Conservation (phyloP, 192 early-diverging fungal species). For the Backusella circina region DNA sequence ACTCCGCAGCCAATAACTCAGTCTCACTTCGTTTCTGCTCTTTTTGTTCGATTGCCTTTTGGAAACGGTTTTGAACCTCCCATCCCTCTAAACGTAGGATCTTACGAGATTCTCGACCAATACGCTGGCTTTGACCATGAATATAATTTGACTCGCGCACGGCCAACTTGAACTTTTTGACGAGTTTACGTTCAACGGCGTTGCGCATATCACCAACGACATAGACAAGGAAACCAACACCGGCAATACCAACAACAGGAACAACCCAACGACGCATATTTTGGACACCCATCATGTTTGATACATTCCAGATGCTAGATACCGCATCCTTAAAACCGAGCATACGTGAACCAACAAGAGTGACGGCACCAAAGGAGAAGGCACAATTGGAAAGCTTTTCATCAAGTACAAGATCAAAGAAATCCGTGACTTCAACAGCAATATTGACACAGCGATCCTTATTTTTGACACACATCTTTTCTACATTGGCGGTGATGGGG, state of each 20-base stretch:
- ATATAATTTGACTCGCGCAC: constrained; percentile 49
- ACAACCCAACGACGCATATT: constrained; percentile 59
- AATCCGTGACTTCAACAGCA: constrained; percentile 32
- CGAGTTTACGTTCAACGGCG: constrained; percentile 68
- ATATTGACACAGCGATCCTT: constrained; percentile 20
- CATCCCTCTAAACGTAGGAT: constrained; percentile 65
- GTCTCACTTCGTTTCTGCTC: constrained; percentile 60
- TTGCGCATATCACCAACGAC: constrained; percentile 67
- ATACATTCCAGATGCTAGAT: constrained; percentile 37
- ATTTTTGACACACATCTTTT: constrained; percentile 16
- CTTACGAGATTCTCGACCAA: constrained; percentile 61
- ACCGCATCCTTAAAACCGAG: constrained; percentile 32
- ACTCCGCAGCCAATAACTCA: constrained; percentile 33
- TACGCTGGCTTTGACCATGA: constrained; percentile 57
- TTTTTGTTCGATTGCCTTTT: constrained; percentile 70
- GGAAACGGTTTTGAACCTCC: constrained; percentile 66
- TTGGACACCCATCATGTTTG: constrained; percentile 58
- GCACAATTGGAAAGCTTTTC: constrained; percentile 26
- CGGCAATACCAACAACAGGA: constrained; percentile 54
- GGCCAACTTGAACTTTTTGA: constrained; percentile 50
- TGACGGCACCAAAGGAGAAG: constrained; percentile 25
- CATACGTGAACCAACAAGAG: constrained; percentile 35
- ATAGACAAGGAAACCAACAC: constrained; percentile 60
- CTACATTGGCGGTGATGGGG: constrained; percentile 16
- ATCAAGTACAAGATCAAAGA: constrained; percentile 36